A percentile compares a stretch with the other conserved stretches of the same genome.
Evolutionary conservation across 257 asterid genomes (phyloP).

Genomic region (Lantana camara): DNA sequence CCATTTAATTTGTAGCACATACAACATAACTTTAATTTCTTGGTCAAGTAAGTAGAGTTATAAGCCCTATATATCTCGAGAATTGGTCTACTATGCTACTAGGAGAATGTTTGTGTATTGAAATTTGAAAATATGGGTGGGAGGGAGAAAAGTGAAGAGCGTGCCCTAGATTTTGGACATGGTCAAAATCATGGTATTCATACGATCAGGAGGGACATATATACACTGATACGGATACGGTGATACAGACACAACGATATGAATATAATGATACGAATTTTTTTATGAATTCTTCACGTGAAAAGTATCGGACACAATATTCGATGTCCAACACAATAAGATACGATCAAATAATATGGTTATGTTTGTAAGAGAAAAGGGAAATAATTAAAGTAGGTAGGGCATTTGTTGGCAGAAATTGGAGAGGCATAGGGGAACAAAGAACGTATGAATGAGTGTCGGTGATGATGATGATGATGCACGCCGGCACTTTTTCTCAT

Average conservation of each 20-base stretch:
- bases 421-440: conserved; percentile 75
- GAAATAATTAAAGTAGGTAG: not conserved
- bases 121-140: conserved; percentile 24
- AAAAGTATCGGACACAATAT: no score
- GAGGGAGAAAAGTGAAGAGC: conserved; percentile 39
- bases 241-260: no score
- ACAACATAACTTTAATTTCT: no score
- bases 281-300: no score
- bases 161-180: conserved; percentile 31
- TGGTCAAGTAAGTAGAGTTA: no score
- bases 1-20: not conserved
- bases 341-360: no score
- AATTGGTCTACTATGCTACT: not conserved
- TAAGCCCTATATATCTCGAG: not conserved
- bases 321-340: no score
- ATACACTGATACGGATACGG: no score
- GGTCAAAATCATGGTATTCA: conserved; percentile 19
- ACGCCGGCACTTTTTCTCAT: conserved; percentile 85
- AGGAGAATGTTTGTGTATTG: not conserved
- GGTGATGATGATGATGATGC: conserved; percentile 58
- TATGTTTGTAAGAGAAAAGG: conserved; percentile 27
- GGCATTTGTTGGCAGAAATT: conserved; percentile 53
- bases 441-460: conserved; percentile 33
- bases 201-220: no score
- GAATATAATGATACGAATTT: no score